Conservation (phyloP, 257 asterid species). For the Ilex aquifolium region DNA sequence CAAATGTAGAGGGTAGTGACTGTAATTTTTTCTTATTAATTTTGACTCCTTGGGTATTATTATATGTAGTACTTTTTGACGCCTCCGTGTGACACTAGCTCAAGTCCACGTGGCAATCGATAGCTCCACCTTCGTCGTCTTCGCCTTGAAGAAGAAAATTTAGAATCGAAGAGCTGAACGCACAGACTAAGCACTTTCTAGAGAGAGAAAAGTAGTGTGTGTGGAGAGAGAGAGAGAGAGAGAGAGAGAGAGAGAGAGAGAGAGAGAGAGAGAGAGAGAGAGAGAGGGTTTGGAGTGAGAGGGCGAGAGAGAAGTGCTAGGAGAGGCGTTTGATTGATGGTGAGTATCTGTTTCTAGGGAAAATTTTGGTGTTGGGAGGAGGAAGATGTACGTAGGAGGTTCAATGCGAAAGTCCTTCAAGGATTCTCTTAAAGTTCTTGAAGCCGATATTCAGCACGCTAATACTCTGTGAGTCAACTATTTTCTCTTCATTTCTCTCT, state of each 20-base stretch:
- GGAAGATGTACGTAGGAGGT: slow-evolving; percentile 21
- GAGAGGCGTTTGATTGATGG: not conserved
- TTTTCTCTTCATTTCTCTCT: not conserved
- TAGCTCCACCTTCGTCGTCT: no score
- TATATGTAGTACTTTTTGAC: no score
- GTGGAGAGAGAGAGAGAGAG: not conserved
- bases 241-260: not conserved
- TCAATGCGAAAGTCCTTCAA: slow-evolving; percentile 67
- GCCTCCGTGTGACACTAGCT: no score
- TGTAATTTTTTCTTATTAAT: no score
- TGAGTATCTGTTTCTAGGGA: not conserved
- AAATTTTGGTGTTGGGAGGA: slow-evolving; percentile 18
- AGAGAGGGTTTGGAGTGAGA: not conserved
- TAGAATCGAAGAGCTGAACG: no score
- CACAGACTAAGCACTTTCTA: no score
- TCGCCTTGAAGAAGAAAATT: no score
- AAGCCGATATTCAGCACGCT: slow-evolving; percentile 90
- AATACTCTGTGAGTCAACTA: slow-evolving; percentile 54
- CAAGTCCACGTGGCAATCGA: no score
- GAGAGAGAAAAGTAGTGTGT: no score
- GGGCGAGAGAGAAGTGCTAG: not conserved
- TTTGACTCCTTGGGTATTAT: no score
- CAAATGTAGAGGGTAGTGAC: no score
- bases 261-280: slow-evolving; percentile 2
- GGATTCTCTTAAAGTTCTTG: slow-evolving; percentile 76